Base-by-base conservation (phyloP, 805 yeast genomes). In the Kuraishia floccosa region DNA sequence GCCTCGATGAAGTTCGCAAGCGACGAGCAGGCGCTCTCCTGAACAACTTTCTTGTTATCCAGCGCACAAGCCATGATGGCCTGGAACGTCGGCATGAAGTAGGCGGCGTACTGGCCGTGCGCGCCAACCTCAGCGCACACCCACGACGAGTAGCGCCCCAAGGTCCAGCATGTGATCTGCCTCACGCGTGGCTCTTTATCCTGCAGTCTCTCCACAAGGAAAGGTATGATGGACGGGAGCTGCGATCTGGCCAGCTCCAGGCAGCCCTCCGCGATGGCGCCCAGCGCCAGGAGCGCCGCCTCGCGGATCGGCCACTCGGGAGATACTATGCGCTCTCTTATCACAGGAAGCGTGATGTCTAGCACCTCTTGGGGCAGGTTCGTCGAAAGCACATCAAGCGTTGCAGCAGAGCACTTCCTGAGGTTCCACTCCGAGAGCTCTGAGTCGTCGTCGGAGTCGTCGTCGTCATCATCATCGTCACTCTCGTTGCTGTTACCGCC, bases 141-240 rank as follows among this genome's bases (percentile, higher is more conserved):
- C 94, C 96, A 86, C 3, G 68, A 46, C 0, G 91, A 69, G 50
- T 79, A 91, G 34, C 97, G 66, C 27, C 94, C 79, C 28, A 91
- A 58, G 0, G 97, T 83, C 98, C 98, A 91, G 59, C 97, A 89
- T 0, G 95, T 62, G 31, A 91, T 91, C 52, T 85, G 94, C 41
- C 97, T 68, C 4, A 91, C 94, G 14, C 94, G 70, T 6, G 94
- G 77, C 54, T 86, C 79, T 4, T 53, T 44, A 50, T 87, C 96
- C 32, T 63, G 63, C 36, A 87, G 57, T 44, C 93, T 65, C 35
- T 85, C 84, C 17, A 86, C 86, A 37, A 91, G 62, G 48, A 77
- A 86, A 23, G 95, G 95, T 21, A 89, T 75, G 28, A 91, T 58
- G 18, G 75, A 69, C 3, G 96, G 94, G 25, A 91, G 59, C 42